Evolutionary conservation across 2,329 filamentous ascomycete genomes (phyloP).

Genomic region (Periglandula ipomoeae): DNA sequence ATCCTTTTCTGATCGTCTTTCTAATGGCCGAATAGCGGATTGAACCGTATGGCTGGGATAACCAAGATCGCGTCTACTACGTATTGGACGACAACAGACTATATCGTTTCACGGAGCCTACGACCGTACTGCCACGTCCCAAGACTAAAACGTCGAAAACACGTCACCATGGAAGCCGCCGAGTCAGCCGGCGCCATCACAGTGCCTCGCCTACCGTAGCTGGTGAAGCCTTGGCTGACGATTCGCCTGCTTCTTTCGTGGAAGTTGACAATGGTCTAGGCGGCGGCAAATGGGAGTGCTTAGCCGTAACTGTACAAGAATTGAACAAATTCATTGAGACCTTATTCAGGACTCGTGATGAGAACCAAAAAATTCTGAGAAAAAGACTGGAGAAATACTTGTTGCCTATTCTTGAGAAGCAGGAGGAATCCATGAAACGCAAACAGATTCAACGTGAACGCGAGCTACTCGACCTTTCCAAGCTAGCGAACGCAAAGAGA

Average conservation of each 20-base stretch:
- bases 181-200: slow-evolving; percentile 66
- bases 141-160: slow-evolving; percentile 54
- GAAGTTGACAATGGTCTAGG: slow-evolving; percentile 51
- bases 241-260: slow-evolving; percentile 14
- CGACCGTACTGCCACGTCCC: slow-evolving; percentile 49
- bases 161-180: slow-evolving; percentile 36
- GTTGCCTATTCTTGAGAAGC: slow-evolving; percentile 73
- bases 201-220: slow-evolving; percentile 28
- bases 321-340: slow-evolving; percentile 62
- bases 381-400: slow-evolving; percentile 67
- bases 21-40: slow-evolving; percentile 45
- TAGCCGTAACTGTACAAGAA: slow-evolving; percentile 74
- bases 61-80: slow-evolving; percentile 76
- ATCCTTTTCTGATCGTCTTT: not conserved
- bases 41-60: slow-evolving; percentile 81
- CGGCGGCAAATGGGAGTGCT: slow-evolving; percentile 79
- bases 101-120: slow-evolving; percentile 76
- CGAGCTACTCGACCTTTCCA: slow-evolving; percentile 72
- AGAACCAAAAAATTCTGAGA: slow-evolving; percentile 73
- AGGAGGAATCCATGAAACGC: slow-evolving; percentile 64
- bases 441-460: slow-evolving; percentile 61
- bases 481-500: slow-evolving; percentile 86
- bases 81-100: slow-evolving; percentile 90
- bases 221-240: slow-evolving; percentile 20
- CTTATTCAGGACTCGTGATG: slow-evolving; percentile 68